These are phyloP conservation scores for Diaporthe ampelina DNA, from an alignment of 2,329 filamentous ascomycete species.

Conservation along the genomic window DNA sequence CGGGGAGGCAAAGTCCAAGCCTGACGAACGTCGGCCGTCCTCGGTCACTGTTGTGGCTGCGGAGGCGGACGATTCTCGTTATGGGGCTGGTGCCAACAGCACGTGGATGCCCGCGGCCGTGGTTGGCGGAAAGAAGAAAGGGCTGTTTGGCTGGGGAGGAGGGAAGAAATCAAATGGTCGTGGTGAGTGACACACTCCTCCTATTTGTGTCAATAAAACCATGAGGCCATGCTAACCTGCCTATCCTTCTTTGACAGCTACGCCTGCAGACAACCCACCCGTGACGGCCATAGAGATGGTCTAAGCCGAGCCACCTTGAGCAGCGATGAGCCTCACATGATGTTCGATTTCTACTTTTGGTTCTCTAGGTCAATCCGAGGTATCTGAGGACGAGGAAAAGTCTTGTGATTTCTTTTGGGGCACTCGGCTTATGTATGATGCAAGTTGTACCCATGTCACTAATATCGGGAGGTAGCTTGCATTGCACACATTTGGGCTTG, in stretches of 20 bases:
- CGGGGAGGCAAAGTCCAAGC: not conserved
- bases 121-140: slow-evolving; percentile 26
- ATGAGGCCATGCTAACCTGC: not conserved
- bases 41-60: slow-evolving; percentile 3
- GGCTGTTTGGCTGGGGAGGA: slow-evolving; percentile 31
- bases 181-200: slow-evolving; percentile 1
- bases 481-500: not conserved
- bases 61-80: not conserved
- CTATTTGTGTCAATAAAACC: not conserved
- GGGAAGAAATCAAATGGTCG: slow-evolving; percentile 30
- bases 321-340: too few species aligned
- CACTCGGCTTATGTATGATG: not conserved
- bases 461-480: slow-evolving; percentile 1
- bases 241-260: not conserved
- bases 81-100: not conserved
- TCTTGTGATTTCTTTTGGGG: not conserved
- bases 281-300: slow-evolving; percentile 41
- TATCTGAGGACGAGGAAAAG: not conserved
- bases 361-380: not conserved
- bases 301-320: not conserved
- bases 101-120: not conserved
- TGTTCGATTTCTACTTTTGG: not conserved
- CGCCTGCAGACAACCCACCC: slow-evolving; percentile 25
- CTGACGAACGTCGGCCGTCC: slow-evolving; percentile 12
- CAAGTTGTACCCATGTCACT: not conserved